Evolutionary conservation across 805 yeast genomes (phyloP), one percentile per base, ranked within the genome.

Genomic region (Candida ovalis): DNA sequence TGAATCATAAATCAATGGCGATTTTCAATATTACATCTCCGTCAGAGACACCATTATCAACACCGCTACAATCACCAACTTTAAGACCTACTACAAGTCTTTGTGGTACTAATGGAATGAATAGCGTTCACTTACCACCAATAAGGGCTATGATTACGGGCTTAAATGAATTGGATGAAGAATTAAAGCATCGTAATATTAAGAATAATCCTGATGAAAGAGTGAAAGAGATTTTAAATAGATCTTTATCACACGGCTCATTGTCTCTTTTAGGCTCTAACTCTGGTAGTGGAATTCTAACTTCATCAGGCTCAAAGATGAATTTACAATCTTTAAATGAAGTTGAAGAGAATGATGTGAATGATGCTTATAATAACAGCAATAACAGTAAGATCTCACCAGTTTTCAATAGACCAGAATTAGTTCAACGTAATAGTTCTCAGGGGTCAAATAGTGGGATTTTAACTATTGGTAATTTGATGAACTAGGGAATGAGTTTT

Each of bases 11-110:
- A 35, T 54, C 64, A 6, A 55, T 54, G 54, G 63, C 65, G 36
- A 58, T 63, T 22, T 66, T 66, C 53, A 66, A 61, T 43, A 57
- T 67, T 22, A 59, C 67, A 4, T 64, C 72, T 1, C 71, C 72
- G 4, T 45, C 50, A 1, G 70, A 66, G 28, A 64, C 68, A 15
- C 73, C 72, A 21, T 50, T 64, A 17, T 45, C 63, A 2, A 67
- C 72, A 0, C 73, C 73, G 1, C 39, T 62, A 36, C 72, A 69
- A 44, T 68, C 72, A 5, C 73, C 73, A n/a, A 62, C 61, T 17
- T 55, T 69, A 48, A 59, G 54, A 45, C 67, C 72, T 7, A 41
- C 55, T 24, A 43, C 54, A 22, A 40, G 45, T 33, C 28, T 50
- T 15, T 28, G 48, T 7, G 9, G 38, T 15, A 39, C 40, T 10